Evolutionary conservation across 2,329 filamentous ascomycete species (phyloP).

Genomic region (Orbilia quercus): DNA sequence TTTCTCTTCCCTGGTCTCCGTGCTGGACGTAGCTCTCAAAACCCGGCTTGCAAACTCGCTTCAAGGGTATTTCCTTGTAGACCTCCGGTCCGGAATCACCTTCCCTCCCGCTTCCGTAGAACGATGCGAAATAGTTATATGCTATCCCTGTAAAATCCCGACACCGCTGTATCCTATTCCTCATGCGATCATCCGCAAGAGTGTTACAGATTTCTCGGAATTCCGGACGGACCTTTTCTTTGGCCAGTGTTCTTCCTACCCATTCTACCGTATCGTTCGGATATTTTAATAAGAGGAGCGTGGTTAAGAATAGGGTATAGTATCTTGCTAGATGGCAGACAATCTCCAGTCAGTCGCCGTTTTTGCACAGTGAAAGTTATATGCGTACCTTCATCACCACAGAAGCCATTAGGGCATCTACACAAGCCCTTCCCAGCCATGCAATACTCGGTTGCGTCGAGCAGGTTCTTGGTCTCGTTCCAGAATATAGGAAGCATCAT

Average conservation of each 20-base stretch:
- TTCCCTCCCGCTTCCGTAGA: background rate
- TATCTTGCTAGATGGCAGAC: background rate
- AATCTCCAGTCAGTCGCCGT: background rate
- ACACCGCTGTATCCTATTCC: constrained; percentile 1
- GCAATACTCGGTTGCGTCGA: background rate
- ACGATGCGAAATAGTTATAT: constrained; percentile 19
- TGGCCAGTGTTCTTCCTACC: background rate
- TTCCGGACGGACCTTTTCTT: background rate
- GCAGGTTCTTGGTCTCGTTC: constrained; percentile 14
- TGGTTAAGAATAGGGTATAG: constrained; percentile 13
- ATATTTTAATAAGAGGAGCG: constrained; percentile 10
- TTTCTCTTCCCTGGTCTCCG: constrained; percentile 7
- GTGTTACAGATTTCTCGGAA: constrained; percentile 1
- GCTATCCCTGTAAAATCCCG: constrained; percentile 20
- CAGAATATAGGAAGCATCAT: constrained; percentile 28
- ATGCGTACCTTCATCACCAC: constrained; percentile 10
- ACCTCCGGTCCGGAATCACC: constrained; percentile 18
- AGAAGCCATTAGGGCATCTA: background rate
- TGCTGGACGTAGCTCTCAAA: constrained; percentile 4
- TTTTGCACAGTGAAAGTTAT: no score
- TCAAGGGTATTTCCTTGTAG: constrained; percentile 6
- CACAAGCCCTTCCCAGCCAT: background rate
- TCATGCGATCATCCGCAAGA: background rate
- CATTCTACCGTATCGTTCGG: constrained; percentile 4
- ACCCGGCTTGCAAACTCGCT: constrained; percentile 9